Evolutionary conservation across 176 grass and related monocot species (phyloP).

Genomic region (Rhynchospora tenuis): DNA sequence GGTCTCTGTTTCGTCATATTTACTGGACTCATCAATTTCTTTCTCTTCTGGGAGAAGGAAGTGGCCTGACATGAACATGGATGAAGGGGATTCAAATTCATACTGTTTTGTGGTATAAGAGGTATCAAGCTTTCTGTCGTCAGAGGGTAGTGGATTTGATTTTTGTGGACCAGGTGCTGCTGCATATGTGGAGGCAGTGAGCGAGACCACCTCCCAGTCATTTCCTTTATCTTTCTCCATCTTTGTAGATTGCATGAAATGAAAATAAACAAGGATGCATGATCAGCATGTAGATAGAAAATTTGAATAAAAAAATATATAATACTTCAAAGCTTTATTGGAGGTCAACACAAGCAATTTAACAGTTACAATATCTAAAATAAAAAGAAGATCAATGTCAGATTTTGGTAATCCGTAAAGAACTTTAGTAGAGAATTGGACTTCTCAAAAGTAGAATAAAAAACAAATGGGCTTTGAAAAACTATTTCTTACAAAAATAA

Average conservation of each 20-base stretch:
- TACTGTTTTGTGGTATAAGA: slow-evolving; percentile 10
- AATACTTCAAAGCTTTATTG: neutral
- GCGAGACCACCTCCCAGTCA: slow-evolving; percentile 54
- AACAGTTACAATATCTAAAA: neutral
- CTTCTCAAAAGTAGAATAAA: neutral
- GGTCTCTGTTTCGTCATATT: neutral
- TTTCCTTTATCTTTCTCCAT: slow-evolving; percentile 23
- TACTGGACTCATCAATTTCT: slow-evolving; percentile 18
- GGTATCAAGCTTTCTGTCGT: slow-evolving; percentile 1
- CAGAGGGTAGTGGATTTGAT: neutral
- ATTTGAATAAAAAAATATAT: neutral
- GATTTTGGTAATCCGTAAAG: neutral
- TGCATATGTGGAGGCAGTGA: slow-evolving; percentile 51
- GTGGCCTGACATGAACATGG: slow-evolving; percentile 34
- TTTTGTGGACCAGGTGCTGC: slow-evolving; percentile 29
- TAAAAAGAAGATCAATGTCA: neutral
- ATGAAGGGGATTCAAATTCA: slow-evolving; percentile 10
- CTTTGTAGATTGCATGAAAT: neutral
- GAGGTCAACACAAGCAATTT: neutral
- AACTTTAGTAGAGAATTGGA: neutral
- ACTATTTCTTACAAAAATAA: neutral
- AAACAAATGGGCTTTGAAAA: neutral
- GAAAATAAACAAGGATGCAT: neutral
- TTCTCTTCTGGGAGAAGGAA: slow-evolving; percentile 25
- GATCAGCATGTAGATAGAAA: neutral